A percentile compares a stretch with the other conserved stretches of the same genome.
Evolutionary conservation across 2,329 filamentous ascomycete genomes (phyloP).

Genomic region (Aspergillus carbonarius): DNA sequence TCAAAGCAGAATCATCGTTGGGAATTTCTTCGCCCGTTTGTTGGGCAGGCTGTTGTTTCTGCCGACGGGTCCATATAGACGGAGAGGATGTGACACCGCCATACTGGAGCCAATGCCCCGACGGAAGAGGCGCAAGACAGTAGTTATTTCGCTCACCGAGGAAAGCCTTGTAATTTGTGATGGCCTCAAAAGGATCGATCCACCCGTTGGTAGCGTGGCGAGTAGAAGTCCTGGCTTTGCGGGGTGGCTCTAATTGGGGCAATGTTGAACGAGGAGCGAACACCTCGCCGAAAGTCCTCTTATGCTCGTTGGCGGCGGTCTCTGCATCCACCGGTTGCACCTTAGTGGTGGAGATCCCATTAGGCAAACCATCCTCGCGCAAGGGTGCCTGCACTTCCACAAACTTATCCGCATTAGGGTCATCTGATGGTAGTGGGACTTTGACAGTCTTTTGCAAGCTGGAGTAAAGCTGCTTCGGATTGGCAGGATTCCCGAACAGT

Average conservation of each 20-base stretch:
- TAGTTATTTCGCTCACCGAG: slow-evolving; percentile 42
- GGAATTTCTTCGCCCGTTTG: slow-evolving; percentile 24
- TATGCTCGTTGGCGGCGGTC: slow-evolving; percentile 27
- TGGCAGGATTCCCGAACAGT: slow-evolving; percentile 71
- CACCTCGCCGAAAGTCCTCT: slow-evolving; percentile 46
- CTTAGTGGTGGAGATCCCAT: slow-evolving; percentile 69
- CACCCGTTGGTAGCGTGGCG: slow-evolving; percentile 36
- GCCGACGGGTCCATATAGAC: slow-evolving; percentile 39
- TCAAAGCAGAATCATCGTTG: slow-evolving; percentile 30
- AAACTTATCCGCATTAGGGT: slow-evolving; percentile 34
- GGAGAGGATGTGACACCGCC: slow-evolving; percentile 39
- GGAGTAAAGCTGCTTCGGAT: slow-evolving; percentile 78
- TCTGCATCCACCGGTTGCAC: slow-evolving; percentile 55
- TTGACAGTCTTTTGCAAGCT: slow-evolving; percentile 64
- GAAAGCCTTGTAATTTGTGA: slow-evolving; percentile 34
- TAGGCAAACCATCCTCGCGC: slow-evolving; percentile 67
- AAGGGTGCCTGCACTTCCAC: slow-evolving; percentile 52
- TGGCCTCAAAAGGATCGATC: slow-evolving; percentile 43
- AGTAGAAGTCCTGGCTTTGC: slow-evolving; percentile 33
- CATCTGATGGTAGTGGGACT: slow-evolving; percentile 35
- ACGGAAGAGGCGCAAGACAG: slow-evolving; percentile 39
- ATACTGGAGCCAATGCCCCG: slow-evolving; percentile 47
- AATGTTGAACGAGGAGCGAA: slow-evolving; percentile 43
- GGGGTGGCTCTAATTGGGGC: slow-evolving; percentile 43
- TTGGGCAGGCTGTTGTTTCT: slow-evolving; percentile 29